Base-by-base conservation (phyloP, 2,329 filamentous ascomycete species). In the Dactylellina drechsleri region DNA sequence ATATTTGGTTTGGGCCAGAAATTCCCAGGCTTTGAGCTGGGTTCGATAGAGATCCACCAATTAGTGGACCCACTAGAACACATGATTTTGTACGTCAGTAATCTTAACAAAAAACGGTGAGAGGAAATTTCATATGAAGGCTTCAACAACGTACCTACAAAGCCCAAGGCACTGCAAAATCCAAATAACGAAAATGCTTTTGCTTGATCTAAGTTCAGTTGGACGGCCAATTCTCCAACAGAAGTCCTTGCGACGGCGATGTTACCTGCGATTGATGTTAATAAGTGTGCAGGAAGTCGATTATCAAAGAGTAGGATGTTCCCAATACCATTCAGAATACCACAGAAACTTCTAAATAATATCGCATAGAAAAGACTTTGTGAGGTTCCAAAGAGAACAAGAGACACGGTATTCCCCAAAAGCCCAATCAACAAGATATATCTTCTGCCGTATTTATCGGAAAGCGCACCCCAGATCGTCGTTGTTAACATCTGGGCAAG, bases 211-310 rank as follows among this genome's bases (percentile, higher is more conserved):
- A 66, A 31, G 1, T 49, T 57, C 13, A 52, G 23, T 15, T 28
- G 16, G 7, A 57, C 40, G 13, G 61, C 61, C 41, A 66, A 10
- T 20, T 66, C 61, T 31, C 61, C 61, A 15, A 66, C 61, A 7
- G 61, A 66, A 31, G 61, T 66, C 49, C 61, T 66, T 18, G 61
- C 61, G 41, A 66, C 61, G 18, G 61, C 61, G 41, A 66, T 66
- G 40, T 66, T 66, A 20, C 61, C 61, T 66, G 31, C 23, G 13
- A 28, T 49, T 28, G 18, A 49, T 8, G n/a, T 66, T 31, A 66
- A 28, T 45, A 49, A 36, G 31, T 2, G 10, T 10, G 1, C 3
- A 36, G 1, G 5, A 36, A 36, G 31, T 7, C 6, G 31, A 5
- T 8, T 36, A 36, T 36, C 31, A 36, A 36, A 7, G 31, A 36